Evolutionary conservation across 2,329 filamentous ascomycete genomes (phyloP).

Genomic region (Penicillium olsonii): DNA sequence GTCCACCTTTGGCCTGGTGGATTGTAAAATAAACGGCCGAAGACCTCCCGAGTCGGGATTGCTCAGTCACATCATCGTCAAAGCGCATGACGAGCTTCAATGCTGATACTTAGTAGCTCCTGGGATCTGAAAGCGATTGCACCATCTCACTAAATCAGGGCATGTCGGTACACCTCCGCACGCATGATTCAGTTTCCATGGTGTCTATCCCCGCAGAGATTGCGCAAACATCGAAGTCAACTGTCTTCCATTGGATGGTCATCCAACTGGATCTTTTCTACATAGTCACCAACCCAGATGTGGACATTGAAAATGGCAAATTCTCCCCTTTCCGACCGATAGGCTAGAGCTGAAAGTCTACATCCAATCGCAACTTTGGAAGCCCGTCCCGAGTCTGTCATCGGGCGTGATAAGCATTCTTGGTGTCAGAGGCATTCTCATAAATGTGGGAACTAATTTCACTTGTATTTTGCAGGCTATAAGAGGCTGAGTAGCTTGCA

Average conservation of each 20-base stretch:
- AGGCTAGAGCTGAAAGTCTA: not conserved
- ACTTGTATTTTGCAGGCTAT: too few relatives aligned
- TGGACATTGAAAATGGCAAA: not conserved
- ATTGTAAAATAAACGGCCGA: too few relatives aligned
- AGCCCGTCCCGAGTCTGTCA: not conserved
- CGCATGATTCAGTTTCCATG: not conserved
- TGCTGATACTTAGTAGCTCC: not conserved
- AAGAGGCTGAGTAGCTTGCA: too few relatives aligned
- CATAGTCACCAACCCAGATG: not conserved
- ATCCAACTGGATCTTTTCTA: not conserved
- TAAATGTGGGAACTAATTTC: too few relatives aligned
- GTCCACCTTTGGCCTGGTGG: too few relatives aligned
- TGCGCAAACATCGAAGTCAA: slow-evolving; percentile 9
- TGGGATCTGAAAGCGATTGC: slow-evolving; percentile 8
- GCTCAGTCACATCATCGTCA: slow-evolving; percentile 11
- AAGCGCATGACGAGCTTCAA: slow-evolving; percentile 17
- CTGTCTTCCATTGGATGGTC: slow-evolving; percentile 4
- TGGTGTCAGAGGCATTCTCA: too few relatives aligned
- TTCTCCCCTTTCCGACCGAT: not conserved
- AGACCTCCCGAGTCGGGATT: too few relatives aligned
- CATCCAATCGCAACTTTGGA: not conserved
- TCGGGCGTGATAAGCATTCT: too few relatives aligned
- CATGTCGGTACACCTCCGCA: not conserved
- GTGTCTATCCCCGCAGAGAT: slow-evolving; percentile 14
- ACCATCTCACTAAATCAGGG: not conserved